Conservation (phyloP, 2,329 filamentous ascomycete species). For the Exophiala xenobiotica region DNA sequence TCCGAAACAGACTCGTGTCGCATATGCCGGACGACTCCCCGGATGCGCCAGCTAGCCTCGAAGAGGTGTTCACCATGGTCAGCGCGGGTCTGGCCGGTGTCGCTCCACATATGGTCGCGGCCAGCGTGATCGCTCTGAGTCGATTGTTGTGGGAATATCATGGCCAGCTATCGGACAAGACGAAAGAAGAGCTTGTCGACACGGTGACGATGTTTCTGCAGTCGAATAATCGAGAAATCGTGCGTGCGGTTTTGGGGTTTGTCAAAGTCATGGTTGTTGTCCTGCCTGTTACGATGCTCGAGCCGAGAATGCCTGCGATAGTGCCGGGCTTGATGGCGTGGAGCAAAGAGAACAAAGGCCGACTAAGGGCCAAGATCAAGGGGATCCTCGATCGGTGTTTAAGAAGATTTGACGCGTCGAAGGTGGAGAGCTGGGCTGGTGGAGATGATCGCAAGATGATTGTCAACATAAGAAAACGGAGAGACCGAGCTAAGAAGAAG, state of each 20-base stretch:
- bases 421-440: slow-evolving; percentile 76
- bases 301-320: slow-evolving; percentile 71
- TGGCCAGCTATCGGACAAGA: slow-evolving; percentile 63
- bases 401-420: slow-evolving; percentile 79
- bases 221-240: slow-evolving; percentile 94
- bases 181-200: slow-evolving; percentile 80
- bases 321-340: slow-evolving; percentile 91
- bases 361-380: slow-evolving; percentile 96
- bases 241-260: slow-evolving; percentile 90
- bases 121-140: slow-evolving; percentile 91
- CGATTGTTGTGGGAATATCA: slow-evolving; percentile 93
- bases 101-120: slow-evolving; percentile 95
- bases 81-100: slow-evolving; percentile 89
- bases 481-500: slow-evolving; percentile 86
- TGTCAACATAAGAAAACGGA: slow-evolving; percentile 90
- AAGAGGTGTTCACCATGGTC: slow-evolving; percentile 98
- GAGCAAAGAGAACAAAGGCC: slow-evolving; percentile 97
- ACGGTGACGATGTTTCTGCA: slow-evolving; percentile 96
- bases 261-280: slow-evolving; percentile 93
- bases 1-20: slow-evolving; percentile 81
- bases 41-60: slow-evolving; percentile 73
- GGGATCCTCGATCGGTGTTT: slow-evolving; percentile 95
- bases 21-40: slow-evolving; percentile 83
- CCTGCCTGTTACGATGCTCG: slow-evolving; percentile 71
- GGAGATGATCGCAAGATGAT: slow-evolving; percentile 75